phyloP scores from a whole-genome alignment of 495 filamentous ascomycete genomes.

The Talaromyces nanjingensis region DNA sequence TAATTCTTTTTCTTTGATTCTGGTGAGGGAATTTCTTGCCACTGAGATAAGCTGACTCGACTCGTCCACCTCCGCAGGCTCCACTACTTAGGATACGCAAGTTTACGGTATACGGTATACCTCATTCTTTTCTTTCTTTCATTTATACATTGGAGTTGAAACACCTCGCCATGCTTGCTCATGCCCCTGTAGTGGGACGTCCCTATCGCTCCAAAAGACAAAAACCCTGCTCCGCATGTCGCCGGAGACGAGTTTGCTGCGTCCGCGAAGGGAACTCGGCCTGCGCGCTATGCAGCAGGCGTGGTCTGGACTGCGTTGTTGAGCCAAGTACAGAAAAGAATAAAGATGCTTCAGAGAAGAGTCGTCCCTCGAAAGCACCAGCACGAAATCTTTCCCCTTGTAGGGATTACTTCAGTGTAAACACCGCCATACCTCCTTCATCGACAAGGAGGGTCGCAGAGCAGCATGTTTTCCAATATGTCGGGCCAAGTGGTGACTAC shows the following conservation, averaged over 20 bases:
- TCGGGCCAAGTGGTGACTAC: constrained; percentile 3
- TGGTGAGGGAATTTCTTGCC: neutral
- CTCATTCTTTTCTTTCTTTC: constrained; percentile 1
- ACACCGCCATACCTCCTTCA: constrained; percentile 4
- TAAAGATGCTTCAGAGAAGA: constrained; percentile 4
- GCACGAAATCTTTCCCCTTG: neutral
- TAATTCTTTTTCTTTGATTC: neutral
- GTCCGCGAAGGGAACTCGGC: constrained; percentile 5
- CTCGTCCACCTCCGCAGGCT: neutral
- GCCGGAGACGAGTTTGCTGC: constrained; percentile 3
- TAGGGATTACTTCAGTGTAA: constrained; percentile 5
- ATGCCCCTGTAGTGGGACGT: constrained; percentile 4
- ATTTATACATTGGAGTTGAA: neutral
- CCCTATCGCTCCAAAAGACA: constrained; percentile 6
- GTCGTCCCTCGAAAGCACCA: neutral
- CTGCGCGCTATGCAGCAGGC: constrained; percentile 3
- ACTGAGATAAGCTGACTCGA: constrained; percentile 4
- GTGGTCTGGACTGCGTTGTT: constrained; percentile 6
- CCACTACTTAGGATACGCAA: neutral
- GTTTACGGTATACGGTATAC: neutral
- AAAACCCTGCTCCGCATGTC: constrained; percentile 5
- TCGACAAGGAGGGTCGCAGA: constrained; percentile 5
- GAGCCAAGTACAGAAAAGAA: constrained; percentile 7
- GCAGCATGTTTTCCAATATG: constrained; percentile 3
- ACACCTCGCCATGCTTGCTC: constrained; percentile 3